Conservation (phyloP, 2,329 filamentous ascomycete genomes). For the Xylaria digitata region DNA sequence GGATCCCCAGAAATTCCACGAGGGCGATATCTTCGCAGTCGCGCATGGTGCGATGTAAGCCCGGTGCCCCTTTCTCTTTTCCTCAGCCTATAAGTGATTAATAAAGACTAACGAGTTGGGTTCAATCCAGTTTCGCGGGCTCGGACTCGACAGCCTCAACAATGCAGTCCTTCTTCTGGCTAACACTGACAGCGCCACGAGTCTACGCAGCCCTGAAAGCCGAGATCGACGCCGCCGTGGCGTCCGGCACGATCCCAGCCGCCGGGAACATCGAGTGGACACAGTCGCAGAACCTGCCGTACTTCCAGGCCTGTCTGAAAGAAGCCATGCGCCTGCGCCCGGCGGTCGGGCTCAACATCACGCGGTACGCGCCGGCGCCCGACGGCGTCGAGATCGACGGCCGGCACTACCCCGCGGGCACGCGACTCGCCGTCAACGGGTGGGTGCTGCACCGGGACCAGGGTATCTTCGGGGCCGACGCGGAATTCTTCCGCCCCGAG, state of each 20-base stretch:
- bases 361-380: constrained; percentile 59
- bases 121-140: constrained; percentile 62
- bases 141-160: constrained; percentile 71
- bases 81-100: background rate
- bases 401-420: constrained; percentile 63
- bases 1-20: constrained; percentile 59
- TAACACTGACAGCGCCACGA: constrained; percentile 57
- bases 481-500: constrained; percentile 64
- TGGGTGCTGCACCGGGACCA: constrained; percentile 64
- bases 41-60: constrained; percentile 67
- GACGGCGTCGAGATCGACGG: constrained; percentile 65
- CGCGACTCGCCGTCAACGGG: constrained; percentile 64
- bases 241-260: constrained; percentile 49
- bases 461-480: constrained; percentile 62
- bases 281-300: constrained; percentile 61
- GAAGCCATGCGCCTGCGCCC: constrained; percentile 68
- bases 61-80: background rate
- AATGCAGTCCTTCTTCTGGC: constrained; percentile 68
- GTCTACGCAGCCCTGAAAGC: constrained; percentile 55
- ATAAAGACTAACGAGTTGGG: background rate
- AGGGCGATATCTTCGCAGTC: constrained; percentile 67
- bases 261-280: constrained; percentile 60
- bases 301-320: constrained; percentile 68
- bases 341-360: constrained; percentile 66
- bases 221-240: constrained; percentile 59